Conservation (phyloP, 371 early-diverging fungal genomes). For the Mortierella sp. region DNA sequence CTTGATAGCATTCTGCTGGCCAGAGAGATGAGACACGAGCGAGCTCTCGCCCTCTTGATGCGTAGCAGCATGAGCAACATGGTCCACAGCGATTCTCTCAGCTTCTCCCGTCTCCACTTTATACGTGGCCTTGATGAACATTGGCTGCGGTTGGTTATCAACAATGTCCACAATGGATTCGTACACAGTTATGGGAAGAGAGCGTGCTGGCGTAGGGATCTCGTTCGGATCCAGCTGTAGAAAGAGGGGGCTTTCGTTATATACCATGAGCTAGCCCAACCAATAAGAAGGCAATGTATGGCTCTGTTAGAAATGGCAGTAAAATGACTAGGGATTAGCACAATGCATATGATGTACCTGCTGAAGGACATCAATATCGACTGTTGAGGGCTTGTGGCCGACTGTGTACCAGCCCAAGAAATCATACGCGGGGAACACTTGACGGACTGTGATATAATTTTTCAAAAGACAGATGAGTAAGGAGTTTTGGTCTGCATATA, state of each 20-base stretch:
- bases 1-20: conserved; percentile 84
- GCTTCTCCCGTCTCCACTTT: conserved; percentile 87
- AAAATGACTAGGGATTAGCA: background rate
- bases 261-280: conserved; percentile 65
- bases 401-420: conserved; percentile 90
- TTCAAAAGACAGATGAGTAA: background rate
- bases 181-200: conserved; percentile 83
- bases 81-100: conserved; percentile 89
- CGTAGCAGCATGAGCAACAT: conserved; percentile 78
- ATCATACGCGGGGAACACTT: conserved; percentile 87
- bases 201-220: conserved; percentile 58
- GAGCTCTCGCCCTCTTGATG: conserved; percentile 65
- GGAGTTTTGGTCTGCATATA: background rate
- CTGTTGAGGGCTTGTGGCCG: conserved; percentile 67
- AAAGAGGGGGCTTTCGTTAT: conserved; percentile 84
- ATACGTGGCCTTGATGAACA: conserved; percentile 77
- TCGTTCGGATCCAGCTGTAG: conserved; percentile 79
- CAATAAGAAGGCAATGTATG: background rate
- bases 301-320: too few relatives aligned
- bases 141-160: conserved; percentile 64
- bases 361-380: conserved; percentile 78
- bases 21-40: conserved; percentile 77
- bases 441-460: conserved; percentile 68
- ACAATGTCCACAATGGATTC: conserved; percentile 83
- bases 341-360: conserved; percentile 61